Evolutionary conservation across 2,329 filamentous ascomycete species (phyloP).

Genomic region (Chrysoporthe cubensis): DNA sequence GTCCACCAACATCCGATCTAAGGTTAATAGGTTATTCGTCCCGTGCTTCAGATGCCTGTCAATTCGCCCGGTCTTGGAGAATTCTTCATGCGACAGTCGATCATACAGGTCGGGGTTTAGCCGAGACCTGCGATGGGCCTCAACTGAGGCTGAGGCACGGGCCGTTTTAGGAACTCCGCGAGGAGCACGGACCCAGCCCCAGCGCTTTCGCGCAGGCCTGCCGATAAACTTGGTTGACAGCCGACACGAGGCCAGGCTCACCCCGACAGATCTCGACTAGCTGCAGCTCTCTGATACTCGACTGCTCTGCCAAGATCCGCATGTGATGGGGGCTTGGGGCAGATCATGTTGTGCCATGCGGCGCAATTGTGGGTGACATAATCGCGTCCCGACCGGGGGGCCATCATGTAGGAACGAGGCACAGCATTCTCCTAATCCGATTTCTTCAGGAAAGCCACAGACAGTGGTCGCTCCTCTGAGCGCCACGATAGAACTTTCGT

Average conservation of each 20-base stretch:
- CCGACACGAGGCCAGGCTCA: slow-evolving; percentile 6
- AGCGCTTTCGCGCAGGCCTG: slow-evolving; percentile 15
- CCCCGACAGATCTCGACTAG: slow-evolving; percentile 23
- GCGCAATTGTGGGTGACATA: not conserved
- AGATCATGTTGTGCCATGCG: not conserved
- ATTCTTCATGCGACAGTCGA: slow-evolving; percentile 25
- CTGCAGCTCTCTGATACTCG: slow-evolving; percentile 19
- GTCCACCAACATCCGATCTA: slow-evolving; percentile 14
- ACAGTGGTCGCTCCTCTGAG: not conserved
- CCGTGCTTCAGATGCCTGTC: slow-evolving; percentile 16
- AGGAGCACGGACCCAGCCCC: slow-evolving; percentile 16
- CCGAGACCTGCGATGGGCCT: slow-evolving; percentile 19
- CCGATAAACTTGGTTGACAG: slow-evolving; percentile 21
- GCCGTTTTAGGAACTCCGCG: slow-evolving; percentile 20
- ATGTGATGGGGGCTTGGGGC: not conserved
- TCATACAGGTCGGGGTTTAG: slow-evolving; percentile 20
- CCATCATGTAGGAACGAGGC: slow-evolving; percentile 18
- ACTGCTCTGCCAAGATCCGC: slow-evolving; percentile 6
- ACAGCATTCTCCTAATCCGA: slow-evolving; percentile 12
- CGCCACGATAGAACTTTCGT: not conserved
- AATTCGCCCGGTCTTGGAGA: not conserved
- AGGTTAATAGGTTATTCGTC: slow-evolving; percentile 15
- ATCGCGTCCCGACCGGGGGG: not conserved
- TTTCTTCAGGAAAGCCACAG: not conserved
- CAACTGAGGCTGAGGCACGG: slow-evolving; percentile 22